These are phyloP conservation scores for Coemansia sp. DNA, from an alignment of 192 early-diverging fungal species.

Conservation along the genomic window DNA sequence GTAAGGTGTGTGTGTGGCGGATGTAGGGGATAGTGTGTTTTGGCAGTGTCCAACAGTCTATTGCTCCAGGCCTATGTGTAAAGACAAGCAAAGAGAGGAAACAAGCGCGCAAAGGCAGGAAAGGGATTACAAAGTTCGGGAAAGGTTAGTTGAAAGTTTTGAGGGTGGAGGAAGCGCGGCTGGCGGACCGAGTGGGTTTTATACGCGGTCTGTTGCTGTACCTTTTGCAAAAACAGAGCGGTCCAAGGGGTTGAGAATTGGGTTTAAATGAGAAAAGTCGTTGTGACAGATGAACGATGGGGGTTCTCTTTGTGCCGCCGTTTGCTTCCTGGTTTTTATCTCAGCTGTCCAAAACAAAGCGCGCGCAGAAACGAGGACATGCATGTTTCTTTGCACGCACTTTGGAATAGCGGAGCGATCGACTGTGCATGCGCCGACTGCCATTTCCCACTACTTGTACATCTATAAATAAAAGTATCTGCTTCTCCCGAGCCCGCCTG, in stretches of 20 bases:
- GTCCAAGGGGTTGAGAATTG: constrained; percentile 21
- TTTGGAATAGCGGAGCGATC: constrained; percentile 32
- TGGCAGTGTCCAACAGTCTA: constrained; percentile 43
- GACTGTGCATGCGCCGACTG: constrained; percentile 23
- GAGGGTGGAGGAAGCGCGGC: constrained; percentile 9
- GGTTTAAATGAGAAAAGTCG: constrained; percentile 39
- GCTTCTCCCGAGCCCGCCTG: constrained; percentile 5
- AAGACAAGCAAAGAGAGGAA: constrained; percentile 12
- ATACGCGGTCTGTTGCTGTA: constrained; percentile 16
- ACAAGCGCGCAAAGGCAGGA: constrained; percentile 1
- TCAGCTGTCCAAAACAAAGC: constrained; percentile 26
- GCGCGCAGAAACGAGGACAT: constrained; percentile 10
- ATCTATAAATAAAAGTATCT: constrained; percentile 22
- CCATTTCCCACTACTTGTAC: constrained; percentile 4
- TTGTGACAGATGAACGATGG: constrained; percentile 35
- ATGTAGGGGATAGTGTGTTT: constrained; percentile 19
- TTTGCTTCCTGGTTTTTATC: constrained; percentile 34
- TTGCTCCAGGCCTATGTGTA: constrained; percentile 47
- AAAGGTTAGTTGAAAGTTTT: constrained; percentile 22
- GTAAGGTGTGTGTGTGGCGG: constrained; percentile 35
- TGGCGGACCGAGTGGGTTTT: constrained; percentile 30
- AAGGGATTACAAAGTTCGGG: constrained; percentile 13
- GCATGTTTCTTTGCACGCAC: constrained; percentile 13
- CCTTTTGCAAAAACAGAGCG: constrained; percentile 43
- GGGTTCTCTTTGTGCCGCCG: constrained; percentile 29